Evolutionary conservation across 2,329 filamentous ascomycete species (phyloP).

Genomic region (Ceratocystis variospora): DNA sequence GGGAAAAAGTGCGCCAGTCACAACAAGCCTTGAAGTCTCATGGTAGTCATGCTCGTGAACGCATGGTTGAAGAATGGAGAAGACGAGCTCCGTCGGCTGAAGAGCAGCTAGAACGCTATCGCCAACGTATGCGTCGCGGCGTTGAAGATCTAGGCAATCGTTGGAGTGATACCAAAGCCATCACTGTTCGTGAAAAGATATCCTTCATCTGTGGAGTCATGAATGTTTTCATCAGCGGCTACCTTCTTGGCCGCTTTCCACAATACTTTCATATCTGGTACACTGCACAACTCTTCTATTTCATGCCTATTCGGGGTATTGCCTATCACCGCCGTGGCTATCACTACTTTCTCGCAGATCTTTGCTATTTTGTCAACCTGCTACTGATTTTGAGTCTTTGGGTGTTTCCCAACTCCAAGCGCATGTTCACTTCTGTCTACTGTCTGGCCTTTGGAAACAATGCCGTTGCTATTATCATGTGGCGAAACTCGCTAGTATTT

Average conservation of each 20-base stretch:
- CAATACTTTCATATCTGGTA: slow-evolving; percentile 91
- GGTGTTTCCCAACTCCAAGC: slow-evolving; percentile 80
- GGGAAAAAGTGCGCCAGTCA: slow-evolving; percentile 69
- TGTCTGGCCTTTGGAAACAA: slow-evolving; percentile 95
- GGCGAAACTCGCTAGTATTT: slow-evolving; percentile 96
- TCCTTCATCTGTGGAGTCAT: slow-evolving; percentile 93
- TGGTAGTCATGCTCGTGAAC: slow-evolving; percentile 66
- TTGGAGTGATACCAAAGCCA: slow-evolving; percentile 81
- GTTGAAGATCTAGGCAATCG: slow-evolving; percentile 75
- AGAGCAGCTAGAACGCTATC: slow-evolving; percentile 84
- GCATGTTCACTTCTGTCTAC: slow-evolving; percentile 81
- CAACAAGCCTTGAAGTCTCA: slow-evolving; percentile 65
- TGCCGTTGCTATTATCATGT: slow-evolving; percentile 95
- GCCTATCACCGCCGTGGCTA: slow-evolving; percentile 84
- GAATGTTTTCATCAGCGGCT: slow-evolving; percentile 95
- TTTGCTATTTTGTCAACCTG: slow-evolving; percentile 97
- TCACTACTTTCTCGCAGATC: slow-evolving; percentile 91
- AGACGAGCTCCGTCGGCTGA: slow-evolving; percentile 74
- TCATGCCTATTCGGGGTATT: slow-evolving; percentile 91
- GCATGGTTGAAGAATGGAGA: slow-evolving; percentile 86
- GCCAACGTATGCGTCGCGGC: slow-evolving; percentile 69
- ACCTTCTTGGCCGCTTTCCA: slow-evolving; percentile 74
- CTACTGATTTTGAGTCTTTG: slow-evolving; percentile 71
- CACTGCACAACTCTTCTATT: slow-evolving; percentile 72
- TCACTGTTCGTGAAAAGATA: slow-evolving; percentile 83